Conservation (phyloP, 371 early-diverging fungal species). For the Rhizopus stolonifer region DNA sequence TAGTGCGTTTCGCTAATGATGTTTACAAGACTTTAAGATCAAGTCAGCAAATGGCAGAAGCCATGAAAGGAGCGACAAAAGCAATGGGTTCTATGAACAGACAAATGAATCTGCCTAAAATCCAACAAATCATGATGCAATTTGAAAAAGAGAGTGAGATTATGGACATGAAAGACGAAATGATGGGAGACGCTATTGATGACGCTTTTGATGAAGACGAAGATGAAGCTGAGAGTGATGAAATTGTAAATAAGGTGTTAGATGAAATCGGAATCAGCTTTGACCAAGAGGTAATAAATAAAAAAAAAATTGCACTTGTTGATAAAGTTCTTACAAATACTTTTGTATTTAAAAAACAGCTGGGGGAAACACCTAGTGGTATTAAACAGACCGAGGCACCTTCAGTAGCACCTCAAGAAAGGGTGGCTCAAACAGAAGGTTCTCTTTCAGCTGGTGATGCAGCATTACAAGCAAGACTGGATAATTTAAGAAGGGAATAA, state of each 20-base stretch:
- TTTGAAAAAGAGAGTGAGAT: constrained; percentile 92
- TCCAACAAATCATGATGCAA: constrained; percentile 95
- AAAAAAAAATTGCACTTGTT: too few species aligned
- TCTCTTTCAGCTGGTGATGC: constrained; percentile 76
- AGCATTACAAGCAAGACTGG: constrained; percentile 87
- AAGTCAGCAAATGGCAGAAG: constrained; percentile 94
- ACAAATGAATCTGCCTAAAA: constrained; percentile 88
- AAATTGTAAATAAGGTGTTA: constrained; percentile 88
- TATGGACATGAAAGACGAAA: constrained; percentile 98
- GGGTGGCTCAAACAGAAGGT: constrained; percentile 51
- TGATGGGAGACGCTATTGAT: constrained; percentile 98
- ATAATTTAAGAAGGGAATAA: constrained; percentile 85
- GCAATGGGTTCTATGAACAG: constrained; percentile 97
- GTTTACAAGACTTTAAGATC: constrained; percentile 76
- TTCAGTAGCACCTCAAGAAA: constrained; percentile 38
- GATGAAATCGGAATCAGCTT: constrained; percentile 94
- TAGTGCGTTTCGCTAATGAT: too few species aligned
- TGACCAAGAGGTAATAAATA: constrained; percentile 38
- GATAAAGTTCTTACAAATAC: too few species aligned
- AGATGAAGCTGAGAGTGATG: constrained; percentile 89
- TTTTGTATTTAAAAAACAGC: too few species aligned
- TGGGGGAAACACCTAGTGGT: constrained; percentile 60
- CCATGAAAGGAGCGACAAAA: constrained; percentile 93
- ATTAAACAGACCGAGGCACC: constrained; percentile 46
- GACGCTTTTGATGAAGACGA: constrained; percentile 93